A percentile compares a stretch with the other conserved stretches of the same genome.
phyloP scores from a whole-genome alignment of 768 basidiomycete species.

The Coprinopsis sp. region DNA sequence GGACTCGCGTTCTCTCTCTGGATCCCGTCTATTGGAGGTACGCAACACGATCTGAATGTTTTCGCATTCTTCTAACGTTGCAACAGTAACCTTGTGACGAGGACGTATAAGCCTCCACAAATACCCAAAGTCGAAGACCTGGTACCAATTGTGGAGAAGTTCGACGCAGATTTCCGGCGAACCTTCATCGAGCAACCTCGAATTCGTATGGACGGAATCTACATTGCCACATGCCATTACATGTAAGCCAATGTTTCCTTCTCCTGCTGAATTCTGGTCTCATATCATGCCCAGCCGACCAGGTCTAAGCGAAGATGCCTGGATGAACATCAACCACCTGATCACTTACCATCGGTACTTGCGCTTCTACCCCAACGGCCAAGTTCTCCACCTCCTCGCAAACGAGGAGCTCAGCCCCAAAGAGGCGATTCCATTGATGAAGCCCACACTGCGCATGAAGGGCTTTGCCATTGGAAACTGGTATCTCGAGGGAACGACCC shows the following conservation, averaged over 20 bases:
- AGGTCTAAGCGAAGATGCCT: conserved; percentile 77
- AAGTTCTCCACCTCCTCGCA: conserved; percentile 78
- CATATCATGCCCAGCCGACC: conserved; percentile 43
- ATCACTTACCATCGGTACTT: conserved; percentile 93
- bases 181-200: conserved; percentile 82
- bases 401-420: conserved; percentile 73
- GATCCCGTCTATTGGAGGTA: conserved; percentile 77
- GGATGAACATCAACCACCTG: conserved; percentile 86
- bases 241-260: conserved; percentile 42
- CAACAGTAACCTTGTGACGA: conserved; percentile 57
- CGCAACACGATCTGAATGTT: no score
- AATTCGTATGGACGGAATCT: conserved; percentile 81
- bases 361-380: conserved; percentile 86
- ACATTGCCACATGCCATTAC: conserved; percentile 90
- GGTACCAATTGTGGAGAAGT: conserved; percentile 44
- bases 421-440: conserved; percentile 70
- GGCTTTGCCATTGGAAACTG: conserved; percentile 71
- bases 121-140: conserved; percentile 51
- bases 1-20: conserved; percentile 67
- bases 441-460: conserved; percentile 77
- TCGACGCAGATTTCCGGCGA: conserved; percentile 64
- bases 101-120: conserved; percentile 74
- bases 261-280: conserved; percentile 10
- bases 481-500: conserved; percentile 57
- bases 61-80: neutral